Evolutionary conservation across 2,329 filamentous ascomycete genomes (phyloP).

Genomic region (Monosporascus sp.): DNA sequence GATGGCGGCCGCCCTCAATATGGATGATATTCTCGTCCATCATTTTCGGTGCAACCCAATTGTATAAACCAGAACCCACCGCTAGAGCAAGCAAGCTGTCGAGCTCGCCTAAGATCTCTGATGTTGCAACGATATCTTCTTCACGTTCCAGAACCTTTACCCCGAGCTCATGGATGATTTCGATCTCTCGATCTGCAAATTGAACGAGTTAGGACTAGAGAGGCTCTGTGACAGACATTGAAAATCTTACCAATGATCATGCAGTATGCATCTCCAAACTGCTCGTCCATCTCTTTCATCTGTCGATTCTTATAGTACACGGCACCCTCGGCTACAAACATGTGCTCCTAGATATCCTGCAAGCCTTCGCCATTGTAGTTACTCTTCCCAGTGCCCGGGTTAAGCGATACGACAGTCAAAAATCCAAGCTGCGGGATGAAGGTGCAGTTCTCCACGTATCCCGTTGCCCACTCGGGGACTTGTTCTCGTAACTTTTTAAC

Average conservation of each 20-base stretch:
- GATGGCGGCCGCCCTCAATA: conserved; percentile 77
- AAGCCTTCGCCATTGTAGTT: conserved; percentile 58
- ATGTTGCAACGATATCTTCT: conserved; percentile 59
- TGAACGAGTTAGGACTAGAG: conserved; percentile 5
- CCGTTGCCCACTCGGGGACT: conserved; percentile 54
- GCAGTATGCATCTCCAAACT: conserved; percentile 80
- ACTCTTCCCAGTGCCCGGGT: conserved; percentile 52
- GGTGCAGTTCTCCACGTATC: conserved; percentile 66
- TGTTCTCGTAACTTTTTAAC: conserved; percentile 57
- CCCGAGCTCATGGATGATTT: conserved; percentile 75
- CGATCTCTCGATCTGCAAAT: conserved; percentile 71
- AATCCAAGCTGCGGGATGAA: conserved; percentile 93
- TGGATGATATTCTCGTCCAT: conserved; percentile 63
- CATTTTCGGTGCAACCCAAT: conserved; percentile 65
- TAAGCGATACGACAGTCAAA: conserved; percentile 66
- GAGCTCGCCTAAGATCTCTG: conserved; percentile 78
- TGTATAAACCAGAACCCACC: conserved; percentile 69
- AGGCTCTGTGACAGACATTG: background rate
- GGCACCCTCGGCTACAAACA: conserved; percentile 66
- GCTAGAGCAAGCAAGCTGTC: conserved; percentile 81
- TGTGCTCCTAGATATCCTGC: conserved; percentile 65
- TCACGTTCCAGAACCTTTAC: conserved; percentile 66
- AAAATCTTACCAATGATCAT: conserved; percentile 67
- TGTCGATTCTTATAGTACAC: conserved; percentile 82
- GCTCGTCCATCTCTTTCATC: conserved; percentile 75